phyloP scores from a whole-genome alignment of 2,329 filamentous ascomycete genomes.

The Fusarium bulbicola region DNA sequence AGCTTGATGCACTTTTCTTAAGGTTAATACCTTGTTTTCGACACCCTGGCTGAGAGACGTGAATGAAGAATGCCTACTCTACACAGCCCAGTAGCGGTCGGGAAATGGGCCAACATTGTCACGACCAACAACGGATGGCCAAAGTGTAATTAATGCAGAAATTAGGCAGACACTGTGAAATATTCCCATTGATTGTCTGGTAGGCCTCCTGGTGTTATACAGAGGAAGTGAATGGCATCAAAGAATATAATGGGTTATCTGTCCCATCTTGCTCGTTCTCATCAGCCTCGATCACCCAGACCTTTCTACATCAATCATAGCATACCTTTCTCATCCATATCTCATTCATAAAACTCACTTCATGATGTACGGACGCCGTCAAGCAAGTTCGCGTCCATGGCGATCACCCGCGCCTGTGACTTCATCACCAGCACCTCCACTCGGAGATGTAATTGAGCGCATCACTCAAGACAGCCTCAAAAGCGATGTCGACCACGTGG shows the following conservation, averaged over 20 bases:
- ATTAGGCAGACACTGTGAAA: neutral
- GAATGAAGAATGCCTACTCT: neutral
- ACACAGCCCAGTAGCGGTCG: slow-evolving; percentile 7
- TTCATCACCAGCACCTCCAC: slow-evolving; percentile 25
- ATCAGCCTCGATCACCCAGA: neutral
- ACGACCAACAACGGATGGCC: neutral
- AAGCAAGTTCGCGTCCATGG: neutral
- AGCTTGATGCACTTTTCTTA: neutral
- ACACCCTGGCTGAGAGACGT: neutral
- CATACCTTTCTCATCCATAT: rapidly evolving
- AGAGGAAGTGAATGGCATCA: neutral
- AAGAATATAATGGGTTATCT: neutral
- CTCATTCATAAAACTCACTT: neutral
- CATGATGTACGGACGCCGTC: neutral
- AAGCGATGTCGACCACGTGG: neutral
- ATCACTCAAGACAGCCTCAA: slow-evolving; percentile 19
- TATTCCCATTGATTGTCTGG: neutral
- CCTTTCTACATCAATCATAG: neutral
- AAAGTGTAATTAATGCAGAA: slow-evolving; percentile 27
- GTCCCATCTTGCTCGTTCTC: neutral
- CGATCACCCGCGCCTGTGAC: neutral
- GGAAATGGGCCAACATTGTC: neutral
- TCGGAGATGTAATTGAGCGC: slow-evolving; percentile 37
- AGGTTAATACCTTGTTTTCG: neutral
- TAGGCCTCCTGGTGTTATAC: neutral